A percentile compares a stretch with the other conserved stretches of the same genome.
Conservation (phyloP, 2,329 filamentous ascomycete species). For the Sarocladium brachiariae region DNA sequence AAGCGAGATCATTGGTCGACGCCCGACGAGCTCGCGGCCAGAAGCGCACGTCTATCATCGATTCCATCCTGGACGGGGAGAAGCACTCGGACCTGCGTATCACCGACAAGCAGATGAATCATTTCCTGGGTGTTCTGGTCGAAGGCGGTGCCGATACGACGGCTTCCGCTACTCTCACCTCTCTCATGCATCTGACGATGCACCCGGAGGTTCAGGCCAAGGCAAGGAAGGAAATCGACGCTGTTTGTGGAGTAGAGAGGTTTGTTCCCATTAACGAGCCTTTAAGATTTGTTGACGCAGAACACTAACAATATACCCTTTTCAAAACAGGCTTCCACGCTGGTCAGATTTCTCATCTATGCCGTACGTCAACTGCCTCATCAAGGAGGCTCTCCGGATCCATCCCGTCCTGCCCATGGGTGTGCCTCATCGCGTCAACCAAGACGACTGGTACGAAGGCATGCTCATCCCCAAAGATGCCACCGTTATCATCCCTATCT, state of each 20-base stretch:
- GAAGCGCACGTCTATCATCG: not conserved
- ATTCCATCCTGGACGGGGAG: not conserved
- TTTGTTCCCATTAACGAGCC: too few relatives aligned
- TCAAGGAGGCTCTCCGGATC: not conserved
- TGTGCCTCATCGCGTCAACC: not conserved
- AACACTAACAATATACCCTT: too few relatives aligned
- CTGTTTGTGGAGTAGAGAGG: constrained; percentile 12
- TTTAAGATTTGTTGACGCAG: too few relatives aligned
- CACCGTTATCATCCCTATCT: not conserved
- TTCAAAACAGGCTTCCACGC: too few relatives aligned
- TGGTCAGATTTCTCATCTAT: constrained; percentile 16
- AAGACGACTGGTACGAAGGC: constrained; percentile 5
- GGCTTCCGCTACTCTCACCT: not conserved
- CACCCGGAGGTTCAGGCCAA: constrained; percentile 17
- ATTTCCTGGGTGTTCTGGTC: constrained; percentile 4
- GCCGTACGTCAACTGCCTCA: constrained; percentile 10
- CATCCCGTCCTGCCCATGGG: not conserved
- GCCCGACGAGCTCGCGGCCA: not conserved
- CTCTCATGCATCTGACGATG: not conserved
- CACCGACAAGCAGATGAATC: not conserved
- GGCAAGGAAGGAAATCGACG: constrained; percentile 22
- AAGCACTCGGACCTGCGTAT: not conserved
- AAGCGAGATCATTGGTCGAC: not conserved
- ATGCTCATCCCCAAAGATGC: constrained; percentile 3
- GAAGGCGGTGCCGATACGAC: too few relatives aligned